A percentile compares a stretch with the other conserved stretches of the same genome.
phyloP scores from a whole-genome alignment of 768 basidiomycete genomes.

The Lentinula edodes region DNA sequence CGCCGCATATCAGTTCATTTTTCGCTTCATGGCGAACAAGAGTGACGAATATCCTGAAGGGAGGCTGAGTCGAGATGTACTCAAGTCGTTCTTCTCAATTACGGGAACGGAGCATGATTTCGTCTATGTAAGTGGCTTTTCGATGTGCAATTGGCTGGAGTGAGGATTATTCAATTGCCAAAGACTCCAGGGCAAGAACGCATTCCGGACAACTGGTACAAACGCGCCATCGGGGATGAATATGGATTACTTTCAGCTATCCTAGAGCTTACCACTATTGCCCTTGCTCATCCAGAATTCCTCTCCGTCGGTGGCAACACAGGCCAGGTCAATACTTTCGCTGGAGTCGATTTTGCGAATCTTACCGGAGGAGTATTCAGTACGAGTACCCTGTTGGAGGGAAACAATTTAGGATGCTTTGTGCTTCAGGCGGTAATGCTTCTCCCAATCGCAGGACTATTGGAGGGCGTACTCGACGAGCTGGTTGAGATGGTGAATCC shows the following conservation, averaged over 20 bases:
- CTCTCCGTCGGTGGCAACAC: slow-evolving; percentile 5
- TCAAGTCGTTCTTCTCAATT: slow-evolving; percentile 5
- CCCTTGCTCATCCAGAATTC: slow-evolving; percentile 2
- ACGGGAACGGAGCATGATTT: not conserved
- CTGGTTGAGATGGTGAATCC: not conserved
- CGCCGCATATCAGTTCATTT: not conserved
- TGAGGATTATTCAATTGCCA: no score
- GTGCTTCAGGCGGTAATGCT: not conserved
- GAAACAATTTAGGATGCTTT: not conserved
- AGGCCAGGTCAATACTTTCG: slow-evolving; percentile 2
- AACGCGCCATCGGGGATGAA: slow-evolving; percentile 1
- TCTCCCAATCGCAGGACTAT: not conserved
- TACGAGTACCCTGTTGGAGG: not conserved
- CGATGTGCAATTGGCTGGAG: not conserved
- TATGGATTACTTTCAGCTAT: not conserved
- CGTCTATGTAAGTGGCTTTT: not conserved
- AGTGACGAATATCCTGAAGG: slow-evolving; percentile 4
- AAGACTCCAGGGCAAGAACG: slow-evolving; percentile 4
- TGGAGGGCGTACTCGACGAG: not conserved
- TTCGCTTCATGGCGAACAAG: slow-evolving; percentile 4
- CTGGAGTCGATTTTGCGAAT: not conserved
- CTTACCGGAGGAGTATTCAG: slow-evolving; percentile 4
- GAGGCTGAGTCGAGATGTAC: not conserved
- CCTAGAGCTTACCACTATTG: not conserved
- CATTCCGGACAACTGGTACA: slow-evolving; percentile 6